phyloP scores from a whole-genome alignment of 2,329 filamentous ascomycete species.

The Raffaelea arxii region DNA sequence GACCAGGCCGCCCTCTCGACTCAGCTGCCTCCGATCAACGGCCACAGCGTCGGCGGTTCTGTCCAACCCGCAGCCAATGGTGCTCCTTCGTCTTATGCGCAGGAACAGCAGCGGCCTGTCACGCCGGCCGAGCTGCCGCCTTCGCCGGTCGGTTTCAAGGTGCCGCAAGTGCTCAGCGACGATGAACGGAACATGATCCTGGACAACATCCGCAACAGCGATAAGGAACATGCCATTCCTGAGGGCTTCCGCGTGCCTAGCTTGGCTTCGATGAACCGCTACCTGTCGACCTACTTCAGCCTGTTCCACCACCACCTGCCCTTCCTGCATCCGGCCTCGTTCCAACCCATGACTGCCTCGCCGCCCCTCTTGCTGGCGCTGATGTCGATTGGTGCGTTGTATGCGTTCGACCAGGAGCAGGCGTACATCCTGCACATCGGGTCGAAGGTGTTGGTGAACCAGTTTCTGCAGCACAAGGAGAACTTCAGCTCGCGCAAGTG shows the following conservation, averaged over 20 bases:
- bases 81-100: constrained; percentile 63
- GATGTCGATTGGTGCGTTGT: constrained; percentile 88
- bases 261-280: constrained; percentile 74
- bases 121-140: constrained; percentile 61
- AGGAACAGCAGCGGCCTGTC: constrained; percentile 58
- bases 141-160: constrained; percentile 56
- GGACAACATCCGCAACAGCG: constrained; percentile 73
- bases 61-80: too few species aligned
- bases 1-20: constrained; percentile 43
- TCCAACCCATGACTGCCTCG: constrained; percentile 69
- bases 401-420: constrained; percentile 94
- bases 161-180: constrained; percentile 74
- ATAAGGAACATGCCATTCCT: constrained; percentile 72
- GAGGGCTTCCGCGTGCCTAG: constrained; percentile 84
- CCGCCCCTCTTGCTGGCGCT: constrained; percentile 80
- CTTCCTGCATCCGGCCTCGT: constrained; percentile 88
- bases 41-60: constrained; percentile 48
- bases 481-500: constrained; percentile 98
- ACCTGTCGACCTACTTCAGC: constrained; percentile 91
- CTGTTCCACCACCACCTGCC: constrained; percentile 95
- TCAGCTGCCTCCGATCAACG: constrained; percentile 60
- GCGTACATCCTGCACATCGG: constrained; percentile 96
- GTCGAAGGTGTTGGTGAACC: constrained; percentile 92
- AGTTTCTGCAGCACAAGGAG: constrained; percentile 96
- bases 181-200: constrained; percentile 78